phyloP scores from a whole-genome alignment of 2,329 filamentous ascomycete species.

The Venturia effusa region DNA sequence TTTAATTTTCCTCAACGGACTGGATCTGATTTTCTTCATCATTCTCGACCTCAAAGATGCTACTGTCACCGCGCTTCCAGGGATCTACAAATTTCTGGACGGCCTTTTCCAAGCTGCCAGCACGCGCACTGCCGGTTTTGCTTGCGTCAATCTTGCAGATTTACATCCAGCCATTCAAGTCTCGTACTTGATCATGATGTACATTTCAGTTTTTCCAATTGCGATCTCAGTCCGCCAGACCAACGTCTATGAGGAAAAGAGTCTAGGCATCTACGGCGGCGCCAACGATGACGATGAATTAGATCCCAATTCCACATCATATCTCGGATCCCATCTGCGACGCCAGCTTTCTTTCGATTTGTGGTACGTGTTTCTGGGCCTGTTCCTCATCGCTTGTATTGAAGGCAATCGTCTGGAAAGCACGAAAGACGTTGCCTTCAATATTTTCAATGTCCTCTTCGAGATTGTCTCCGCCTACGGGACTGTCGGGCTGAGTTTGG shows the following conservation, averaged over 20 bases:
- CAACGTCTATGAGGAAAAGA: slow-evolving; percentile 93
- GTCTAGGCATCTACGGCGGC: slow-evolving; percentile 57
- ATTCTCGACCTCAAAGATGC: slow-evolving; percentile 74
- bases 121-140: slow-evolving; percentile 84
- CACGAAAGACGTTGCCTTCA: slow-evolving; percentile 40
- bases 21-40: slow-evolving; percentile 86
- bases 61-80: slow-evolving; percentile 55
- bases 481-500: slow-evolving; percentile 83
- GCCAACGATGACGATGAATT: slow-evolving; percentile 35
- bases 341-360: slow-evolving; percentile 92
- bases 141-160: slow-evolving; percentile 63
- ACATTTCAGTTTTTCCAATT: slow-evolving; percentile 93
- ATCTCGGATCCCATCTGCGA: slow-evolving; percentile 83
- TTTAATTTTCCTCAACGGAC: slow-evolving; percentile 65
- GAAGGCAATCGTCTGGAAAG: slow-evolving; percentile 64
- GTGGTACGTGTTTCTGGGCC: slow-evolving; percentile 91
- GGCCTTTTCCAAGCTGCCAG: slow-evolving; percentile 84
- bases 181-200: slow-evolving; percentile 98
- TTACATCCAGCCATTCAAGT: slow-evolving; percentile 89
- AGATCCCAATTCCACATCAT: slow-evolving; percentile 54
- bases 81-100: slow-evolving; percentile 68
- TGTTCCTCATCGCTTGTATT: slow-evolving; percentile 85
- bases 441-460: slow-evolving; percentile 35
- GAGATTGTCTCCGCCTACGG: slow-evolving; percentile 44
- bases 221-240: slow-evolving; percentile 89